Conservation (phyloP, 2,329 filamentous ascomycete genomes). For the Aspergillus sp. region DNA sequence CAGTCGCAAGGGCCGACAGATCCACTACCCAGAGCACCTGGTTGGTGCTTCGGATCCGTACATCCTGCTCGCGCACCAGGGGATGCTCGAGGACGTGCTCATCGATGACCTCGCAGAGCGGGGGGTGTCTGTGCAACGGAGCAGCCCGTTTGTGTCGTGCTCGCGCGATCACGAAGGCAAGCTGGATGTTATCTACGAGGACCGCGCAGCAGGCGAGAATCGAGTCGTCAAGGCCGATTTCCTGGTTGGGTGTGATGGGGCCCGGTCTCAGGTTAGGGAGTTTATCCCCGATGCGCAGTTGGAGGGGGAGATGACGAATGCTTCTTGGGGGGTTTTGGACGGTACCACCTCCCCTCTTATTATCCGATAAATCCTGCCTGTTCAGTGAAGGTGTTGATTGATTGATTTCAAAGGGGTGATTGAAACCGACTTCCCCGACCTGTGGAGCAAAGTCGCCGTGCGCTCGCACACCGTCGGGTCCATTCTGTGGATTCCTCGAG, state of each 20-base stretch:
- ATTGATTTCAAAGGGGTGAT: conserved; percentile 41
- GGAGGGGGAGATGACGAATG: conserved; percentile 52
- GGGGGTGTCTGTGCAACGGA: conserved; percentile 63
- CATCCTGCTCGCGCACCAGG: conserved; percentile 64
- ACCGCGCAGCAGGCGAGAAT: conserved; percentile 35
- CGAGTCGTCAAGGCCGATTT: conserved; percentile 59
- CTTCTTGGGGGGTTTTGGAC: conserved; percentile 72
- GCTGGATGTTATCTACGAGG: conserved; percentile 44
- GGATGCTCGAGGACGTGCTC: conserved; percentile 71
- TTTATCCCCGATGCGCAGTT: conserved; percentile 56
- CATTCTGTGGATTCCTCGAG: conserved; percentile 71
- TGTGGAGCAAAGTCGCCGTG: conserved; percentile 72
- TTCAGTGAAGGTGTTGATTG: too few species aligned
- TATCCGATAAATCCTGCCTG: too few species aligned
- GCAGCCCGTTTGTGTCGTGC: conserved; percentile 62
- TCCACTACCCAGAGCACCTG: conserved; percentile 61
- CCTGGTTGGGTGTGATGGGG: conserved; percentile 71
- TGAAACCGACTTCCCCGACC: conserved; percentile 71
- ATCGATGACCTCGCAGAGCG: conserved; percentile 67
- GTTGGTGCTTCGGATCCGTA: conserved; percentile 56
- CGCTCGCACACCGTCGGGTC: conserved; percentile 67
- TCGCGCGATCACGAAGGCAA: conserved; percentile 34
- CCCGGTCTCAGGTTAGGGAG: conserved; percentile 68
- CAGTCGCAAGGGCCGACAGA: conserved; percentile 62
- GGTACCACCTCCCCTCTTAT: conserved; percentile 45